A percentile compares a stretch with the other conserved stretches of the same genome.
These are phyloP conservation scores for Uronychia setigera DNA, from an alignment of 73 alveolate genomes.

Conservation along the genomic window DNA sequence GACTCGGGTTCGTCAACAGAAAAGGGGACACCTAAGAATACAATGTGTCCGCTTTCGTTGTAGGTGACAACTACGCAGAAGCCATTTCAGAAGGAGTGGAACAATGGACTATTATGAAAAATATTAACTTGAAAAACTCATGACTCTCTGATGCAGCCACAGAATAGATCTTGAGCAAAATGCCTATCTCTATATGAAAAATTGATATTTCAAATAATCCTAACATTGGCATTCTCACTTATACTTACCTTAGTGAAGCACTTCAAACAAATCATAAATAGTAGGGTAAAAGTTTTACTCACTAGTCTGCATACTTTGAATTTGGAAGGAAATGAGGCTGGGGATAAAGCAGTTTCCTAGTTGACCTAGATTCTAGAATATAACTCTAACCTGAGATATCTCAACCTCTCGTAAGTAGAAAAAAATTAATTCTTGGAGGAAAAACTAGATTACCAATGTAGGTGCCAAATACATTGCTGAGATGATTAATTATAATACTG, in stretches of 20 bases:
- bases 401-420: slow-evolving; percentile 16
- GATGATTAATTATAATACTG: slow-evolving; percentile 8
- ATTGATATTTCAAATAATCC: slow-evolving; percentile 18
- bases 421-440: not conserved
- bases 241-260: not conserved
- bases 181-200: not conserved
- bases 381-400: slow-evolving; percentile 33
- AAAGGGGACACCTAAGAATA: slow-evolving; percentile 40
- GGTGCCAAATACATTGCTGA: slow-evolving; percentile 25
- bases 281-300: slow-evolving; percentile 19
- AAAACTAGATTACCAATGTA: slow-evolving; percentile 23
- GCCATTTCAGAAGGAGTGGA: slow-evolving; percentile 57
- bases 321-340: slow-evolving; percentile 58
- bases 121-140: slow-evolving; percentile 5
- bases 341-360: slow-evolving; percentile 31
- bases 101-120: not conserved
- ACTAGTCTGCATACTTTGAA: slow-evolving; percentile 4
- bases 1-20: slow-evolving; percentile 58
- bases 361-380: slow-evolving; percentile 20
- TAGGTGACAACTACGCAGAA: slow-evolving; percentile 59
- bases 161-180: not conserved
- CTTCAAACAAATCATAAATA: not conserved
- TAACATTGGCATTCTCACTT: not conserved
- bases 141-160: slow-evolving; percentile 18
- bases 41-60: slow-evolving; percentile 12